Percentiles rank a stretch among this genome's conserved stretches.
phyloP scores from a whole-genome alignment of 352 stramenopile species.

The Chrysophaeum taylorii region DNA sequence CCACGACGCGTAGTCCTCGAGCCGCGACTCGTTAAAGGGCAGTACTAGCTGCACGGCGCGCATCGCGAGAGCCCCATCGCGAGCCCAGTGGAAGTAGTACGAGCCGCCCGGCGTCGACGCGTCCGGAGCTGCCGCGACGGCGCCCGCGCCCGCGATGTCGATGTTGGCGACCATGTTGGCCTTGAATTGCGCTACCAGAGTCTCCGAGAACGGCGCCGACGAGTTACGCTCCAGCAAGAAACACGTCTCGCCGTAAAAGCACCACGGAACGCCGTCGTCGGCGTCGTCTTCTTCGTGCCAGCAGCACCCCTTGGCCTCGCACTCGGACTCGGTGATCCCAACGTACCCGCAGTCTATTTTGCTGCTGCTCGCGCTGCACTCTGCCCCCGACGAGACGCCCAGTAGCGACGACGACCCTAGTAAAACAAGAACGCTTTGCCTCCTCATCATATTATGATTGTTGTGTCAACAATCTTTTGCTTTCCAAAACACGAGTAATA shows the following conservation, averaged over 20 bases:
- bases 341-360: too few species aligned
- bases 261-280: neutral
- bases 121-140: slow-evolving; percentile 21
- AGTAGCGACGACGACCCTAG: too few species aligned
- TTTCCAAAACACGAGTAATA: too few species aligned
- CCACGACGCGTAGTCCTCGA: slow-evolving; percentile 21
- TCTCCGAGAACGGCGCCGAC: slow-evolving; percentile 9
- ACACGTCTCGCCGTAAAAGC: slow-evolving; percentile 12
- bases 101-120: slow-evolving; percentile 20
- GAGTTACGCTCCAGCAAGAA: slow-evolving; percentile 3
- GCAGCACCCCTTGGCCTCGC: slow-evolving; percentile 11
- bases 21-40: slow-evolving; percentile 4
- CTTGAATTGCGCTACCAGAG: neutral
- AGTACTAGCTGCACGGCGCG: slow-evolving; percentile 10
- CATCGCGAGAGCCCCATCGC: slow-evolving; percentile 24
- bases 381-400: too few species aligned
- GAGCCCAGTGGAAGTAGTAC: slow-evolving; percentile 27
- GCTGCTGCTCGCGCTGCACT: too few species aligned
- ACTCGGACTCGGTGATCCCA: too few species aligned
- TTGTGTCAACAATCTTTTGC: too few species aligned
- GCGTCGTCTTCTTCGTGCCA: neutral
- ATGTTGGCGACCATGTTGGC: slow-evolving; percentile 20
- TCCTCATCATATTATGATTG: too few species aligned
- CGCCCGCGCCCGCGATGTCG: slow-evolving; percentile 16
- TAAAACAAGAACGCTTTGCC: too few species aligned